These are phyloP conservation scores for Penicillium argentinense DNA, from an alignment of 495 filamentous ascomycete genomes.

Conservation along the genomic window DNA sequence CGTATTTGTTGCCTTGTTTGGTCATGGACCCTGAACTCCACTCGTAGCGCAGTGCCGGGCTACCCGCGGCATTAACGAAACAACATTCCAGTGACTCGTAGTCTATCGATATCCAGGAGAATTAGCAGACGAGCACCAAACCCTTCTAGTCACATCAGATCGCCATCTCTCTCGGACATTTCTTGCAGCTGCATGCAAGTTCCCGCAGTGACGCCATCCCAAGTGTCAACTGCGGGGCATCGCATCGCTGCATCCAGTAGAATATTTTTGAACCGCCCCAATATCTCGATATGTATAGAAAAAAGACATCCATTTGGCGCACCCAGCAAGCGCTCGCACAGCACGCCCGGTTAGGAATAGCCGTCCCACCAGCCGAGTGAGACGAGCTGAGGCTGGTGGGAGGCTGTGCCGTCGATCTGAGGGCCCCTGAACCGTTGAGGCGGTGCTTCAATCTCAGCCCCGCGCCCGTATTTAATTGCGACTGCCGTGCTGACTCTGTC, in stretches of 20 bases:
- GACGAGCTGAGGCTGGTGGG: slow-evolving; percentile 2
- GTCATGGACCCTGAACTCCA: neutral
- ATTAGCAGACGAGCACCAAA: too few relatives aligned
- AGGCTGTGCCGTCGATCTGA: slow-evolving; percentile 19
- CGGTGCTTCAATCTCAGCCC: slow-evolving; percentile 19
- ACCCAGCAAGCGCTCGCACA: too few relatives aligned
- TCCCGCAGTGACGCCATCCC: slow-evolving; percentile 1
- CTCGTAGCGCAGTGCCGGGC: too few relatives aligned
- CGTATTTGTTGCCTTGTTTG: neutral
- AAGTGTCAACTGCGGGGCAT: slow-evolving; percentile 8
- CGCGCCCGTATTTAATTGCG: slow-evolving; percentile 10
- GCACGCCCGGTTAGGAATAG: too few relatives aligned
- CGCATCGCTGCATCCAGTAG: neutral
- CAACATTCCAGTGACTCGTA: too few relatives aligned
- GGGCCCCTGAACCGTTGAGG: slow-evolving; percentile 6
- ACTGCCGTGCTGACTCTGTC: slow-evolving; percentile 1
- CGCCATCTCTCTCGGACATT: neutral
- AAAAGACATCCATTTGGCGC: too few relatives aligned
- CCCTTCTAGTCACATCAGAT: too few relatives aligned
- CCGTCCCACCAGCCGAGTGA: too few relatives aligned
- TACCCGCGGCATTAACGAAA: too few relatives aligned
- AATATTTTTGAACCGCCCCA: too few relatives aligned
- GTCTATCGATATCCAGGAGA: too few relatives aligned
- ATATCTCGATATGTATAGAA: too few relatives aligned
- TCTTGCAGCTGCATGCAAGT: neutral